Base-by-base conservation (phyloP, 2,329 filamentous ascomycete genomes). In the Venturia carpophila region DNA sequence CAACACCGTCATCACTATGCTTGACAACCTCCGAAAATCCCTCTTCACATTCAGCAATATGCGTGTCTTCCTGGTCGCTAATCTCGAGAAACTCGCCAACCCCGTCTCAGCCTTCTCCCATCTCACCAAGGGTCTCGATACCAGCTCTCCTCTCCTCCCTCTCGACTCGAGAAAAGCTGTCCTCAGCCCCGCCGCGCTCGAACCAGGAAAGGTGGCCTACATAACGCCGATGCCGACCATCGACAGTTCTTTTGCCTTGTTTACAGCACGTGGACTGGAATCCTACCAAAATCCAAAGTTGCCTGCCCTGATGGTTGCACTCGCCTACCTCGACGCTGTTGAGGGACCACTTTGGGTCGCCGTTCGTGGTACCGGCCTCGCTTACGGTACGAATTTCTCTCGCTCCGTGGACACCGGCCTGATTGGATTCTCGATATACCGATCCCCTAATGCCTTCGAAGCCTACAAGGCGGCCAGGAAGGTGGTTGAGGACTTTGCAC, bases 271-370 rank as follows among this genome's bases (percentile, higher is more conserved):
- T 52, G 93, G 93, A 6, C 84, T 93, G 19, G 83, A 84, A 30
- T 90, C 88, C 0, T 92, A 89, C 72, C 81, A 83, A 4, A 88
- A 97, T 71, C 87, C 92, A 0, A 83, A 85, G 19, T 81, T 97
- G 1, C 92, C 94, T 0, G 87, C 92, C 1, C 82, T 96, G 63
- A 85, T 96, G 74, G 92, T 99, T 9, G 92, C 93, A 0, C 85
- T 92, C 62, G 87, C 92, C 24, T 97, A 97, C 73, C 87, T 99
- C 67, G 92, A 97, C 73, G 87, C 92, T 0, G 89, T 95, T 21
- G 94, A 99, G 76, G 94, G 94, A 0, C 94, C 94, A 0, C 84
- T 99, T 41, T 97, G 94, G 93, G 89, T 89, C 68, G 91, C 91
- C 0, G 90, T 97, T 61, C 91, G 94, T 60, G 94, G 94, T 65